phyloP scores from a whole-genome alignment of 2,329 filamentous ascomycete genomes.

The Cladophialophora chaetospira region DNA sequence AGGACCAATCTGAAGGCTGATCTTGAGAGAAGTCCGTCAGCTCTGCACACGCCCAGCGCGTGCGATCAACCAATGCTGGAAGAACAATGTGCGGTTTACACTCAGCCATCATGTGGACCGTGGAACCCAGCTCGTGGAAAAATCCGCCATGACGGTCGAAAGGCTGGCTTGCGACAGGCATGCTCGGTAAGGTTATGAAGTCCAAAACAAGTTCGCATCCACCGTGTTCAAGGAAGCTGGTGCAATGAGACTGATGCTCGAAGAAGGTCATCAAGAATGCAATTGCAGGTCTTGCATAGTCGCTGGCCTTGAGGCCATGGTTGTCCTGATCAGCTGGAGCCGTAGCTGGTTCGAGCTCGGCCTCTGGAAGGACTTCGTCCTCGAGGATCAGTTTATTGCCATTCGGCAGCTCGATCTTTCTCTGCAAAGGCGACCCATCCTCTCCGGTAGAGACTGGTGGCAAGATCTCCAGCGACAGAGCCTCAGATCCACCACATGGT shows the following conservation, averaged over 20 bases:
- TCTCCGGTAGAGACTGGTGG: slow-evolving; percentile 9
- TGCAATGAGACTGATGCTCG: slow-evolving; percentile 70
- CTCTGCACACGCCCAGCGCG: slow-evolving; percentile 68
- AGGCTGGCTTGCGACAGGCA: slow-evolving; percentile 52
- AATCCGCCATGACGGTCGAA: slow-evolving; percentile 51
- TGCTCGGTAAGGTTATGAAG: slow-evolving; percentile 76
- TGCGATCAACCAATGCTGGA: slow-evolving; percentile 75
- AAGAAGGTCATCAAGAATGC: slow-evolving; percentile 79
- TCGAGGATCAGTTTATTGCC: slow-evolving; percentile 38
- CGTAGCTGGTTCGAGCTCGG: slow-evolving; percentile 10
- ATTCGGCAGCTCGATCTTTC: slow-evolving; percentile 38
- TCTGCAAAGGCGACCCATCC: slow-evolving; percentile 18
- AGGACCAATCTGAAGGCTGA: slow-evolving; percentile 45
- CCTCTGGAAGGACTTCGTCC: slow-evolving; percentile 21
- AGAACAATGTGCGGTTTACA: slow-evolving; percentile 77
- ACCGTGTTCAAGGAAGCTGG: slow-evolving; percentile 73
- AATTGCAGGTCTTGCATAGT: slow-evolving; percentile 74
- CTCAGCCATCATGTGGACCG: slow-evolving; percentile 78
- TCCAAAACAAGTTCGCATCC: slow-evolving; percentile 77
- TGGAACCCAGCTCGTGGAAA: slow-evolving; percentile 69
- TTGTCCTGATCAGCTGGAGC: slow-evolving; percentile 47
- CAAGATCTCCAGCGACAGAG: slow-evolving; percentile 28
- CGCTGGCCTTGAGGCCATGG: slow-evolving; percentile 58
- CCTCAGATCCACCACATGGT: slow-evolving; percentile 56
- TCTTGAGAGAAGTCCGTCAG: slow-evolving; percentile 65